Conservation (phyloP, 768 basidiomycete genomes). For the Pseudohyphozyma bogoriensis region DNA sequence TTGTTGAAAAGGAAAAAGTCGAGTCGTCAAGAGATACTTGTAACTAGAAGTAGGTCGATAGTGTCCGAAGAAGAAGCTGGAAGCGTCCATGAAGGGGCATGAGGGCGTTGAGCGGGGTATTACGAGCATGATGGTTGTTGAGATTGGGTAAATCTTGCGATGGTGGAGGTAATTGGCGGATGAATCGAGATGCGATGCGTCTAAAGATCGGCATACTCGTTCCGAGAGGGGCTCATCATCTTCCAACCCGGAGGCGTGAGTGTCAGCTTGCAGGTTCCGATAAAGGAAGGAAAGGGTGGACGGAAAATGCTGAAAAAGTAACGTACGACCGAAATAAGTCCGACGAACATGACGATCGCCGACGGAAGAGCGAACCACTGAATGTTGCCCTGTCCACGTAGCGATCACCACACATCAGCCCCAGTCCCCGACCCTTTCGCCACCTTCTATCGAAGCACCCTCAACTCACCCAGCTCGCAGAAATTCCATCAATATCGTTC, state of each 20-base stretch:
- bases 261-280: not conserved
- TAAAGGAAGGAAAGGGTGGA: not conserved
- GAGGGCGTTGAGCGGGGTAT: too few relatives aligned
- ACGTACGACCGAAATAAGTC: constrained; percentile 15
- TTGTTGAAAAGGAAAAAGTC: too few relatives aligned
- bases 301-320: not conserved
- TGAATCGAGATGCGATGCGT: not conserved
- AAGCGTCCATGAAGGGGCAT: too few relatives aligned
- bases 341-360: constrained; percentile 16
- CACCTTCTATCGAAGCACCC: not conserved
- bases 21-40: too few relatives aligned
- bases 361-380: constrained; percentile 26
- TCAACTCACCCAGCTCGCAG: constrained; percentile 7
- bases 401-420: not conserved
- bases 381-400: constrained; percentile 16
- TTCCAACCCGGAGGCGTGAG: not conserved
- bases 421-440: too few relatives aligned
- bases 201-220: constrained; percentile 17
- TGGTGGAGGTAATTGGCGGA: too few relatives aligned
- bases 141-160: too few relatives aligned
- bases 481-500: constrained; percentile 5
- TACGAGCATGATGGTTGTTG: too few relatives aligned
- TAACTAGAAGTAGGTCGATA: too few relatives aligned
- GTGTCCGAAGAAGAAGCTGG: too few relatives aligned
- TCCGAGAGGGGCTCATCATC: constrained; percentile 7